Conservation (phyloP, 331 rosid genomes). For the Erythrophleum ivorense region DNA sequence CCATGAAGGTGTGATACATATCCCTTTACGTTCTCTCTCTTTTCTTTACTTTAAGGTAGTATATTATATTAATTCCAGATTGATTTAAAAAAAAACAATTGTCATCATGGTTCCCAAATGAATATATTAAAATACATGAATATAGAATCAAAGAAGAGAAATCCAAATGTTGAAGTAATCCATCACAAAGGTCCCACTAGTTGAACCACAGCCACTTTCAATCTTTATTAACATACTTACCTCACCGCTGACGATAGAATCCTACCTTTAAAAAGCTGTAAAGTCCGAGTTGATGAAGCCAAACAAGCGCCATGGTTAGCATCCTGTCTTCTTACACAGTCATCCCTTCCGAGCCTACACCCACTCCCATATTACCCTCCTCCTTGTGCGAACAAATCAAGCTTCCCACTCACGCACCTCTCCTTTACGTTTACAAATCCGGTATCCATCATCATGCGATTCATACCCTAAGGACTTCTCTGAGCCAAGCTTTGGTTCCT, state of each 20-base stretch:
- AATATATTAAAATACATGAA: too few relatives aligned
- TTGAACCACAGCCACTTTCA: background rate
- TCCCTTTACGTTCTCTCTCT: too few relatives aligned
- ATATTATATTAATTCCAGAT: too few relatives aligned
- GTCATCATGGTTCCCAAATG: too few relatives aligned
- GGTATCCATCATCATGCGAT: background rate
- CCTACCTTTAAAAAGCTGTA: too few relatives aligned
- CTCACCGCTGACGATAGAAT: background rate
- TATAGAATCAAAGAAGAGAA: background rate
- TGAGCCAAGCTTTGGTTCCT: slow-evolving; percentile 35
- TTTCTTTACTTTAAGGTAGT: too few relatives aligned
- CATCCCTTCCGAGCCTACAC: slow-evolving; percentile 39
- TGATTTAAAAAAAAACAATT: too few relatives aligned
- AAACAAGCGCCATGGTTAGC: slow-evolving; percentile 34
- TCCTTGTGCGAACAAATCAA: slow-evolving; percentile 52
- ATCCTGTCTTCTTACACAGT: slow-evolving; percentile 29
- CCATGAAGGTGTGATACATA: too few relatives aligned
- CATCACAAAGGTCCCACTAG: background rate
- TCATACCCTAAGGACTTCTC: slow-evolving; percentile 27
- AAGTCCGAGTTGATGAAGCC: too few relatives aligned
- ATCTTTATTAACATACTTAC: too few relatives aligned
- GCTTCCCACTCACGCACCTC: slow-evolving; percentile 50
- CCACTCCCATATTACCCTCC: background rate
- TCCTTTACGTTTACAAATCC: slow-evolving; percentile 42
- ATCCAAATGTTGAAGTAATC: background rate